These are phyloP conservation scores for Coemansia aciculifera DNA, from an alignment of 192 early-diverging fungal species.

Conservation along the genomic window DNA sequence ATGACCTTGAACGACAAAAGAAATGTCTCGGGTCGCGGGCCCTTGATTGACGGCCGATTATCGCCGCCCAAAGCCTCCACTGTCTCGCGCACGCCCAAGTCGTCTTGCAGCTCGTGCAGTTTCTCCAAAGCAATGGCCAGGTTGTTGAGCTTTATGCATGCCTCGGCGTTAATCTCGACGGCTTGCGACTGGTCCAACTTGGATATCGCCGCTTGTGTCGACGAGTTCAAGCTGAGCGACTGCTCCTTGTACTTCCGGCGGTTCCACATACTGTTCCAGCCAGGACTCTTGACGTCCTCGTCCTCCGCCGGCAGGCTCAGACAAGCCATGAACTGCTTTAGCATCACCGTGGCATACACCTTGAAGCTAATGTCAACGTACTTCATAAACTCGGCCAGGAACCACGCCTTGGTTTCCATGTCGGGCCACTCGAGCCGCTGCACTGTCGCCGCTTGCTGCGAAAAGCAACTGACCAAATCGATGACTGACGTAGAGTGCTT, in stretches of 20 bases:
- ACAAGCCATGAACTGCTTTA: slow-evolving; percentile 43
- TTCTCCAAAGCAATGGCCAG: slow-evolving; percentile 39
- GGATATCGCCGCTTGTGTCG: slow-evolving; percentile 37
- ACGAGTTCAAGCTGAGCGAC: slow-evolving; percentile 28
- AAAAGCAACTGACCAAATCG: slow-evolving; percentile 50
- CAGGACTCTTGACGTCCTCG: slow-evolving; percentile 20
- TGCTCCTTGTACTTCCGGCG: slow-evolving; percentile 55
- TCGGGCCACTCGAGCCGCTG: slow-evolving; percentile 53
- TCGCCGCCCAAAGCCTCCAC: slow-evolving; percentile 43
- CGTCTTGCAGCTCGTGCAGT: slow-evolving; percentile 49
- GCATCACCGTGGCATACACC: slow-evolving; percentile 48
- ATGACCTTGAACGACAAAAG: slow-evolving; percentile 72
- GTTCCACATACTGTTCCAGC: slow-evolving; percentile 49
- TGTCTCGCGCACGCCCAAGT: slow-evolving; percentile 38
- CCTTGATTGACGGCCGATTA: slow-evolving; percentile 36
- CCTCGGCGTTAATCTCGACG: slow-evolving; percentile 35
- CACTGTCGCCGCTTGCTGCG: slow-evolving; percentile 45
- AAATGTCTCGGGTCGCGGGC: slow-evolving; percentile 25
- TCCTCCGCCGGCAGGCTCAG: slow-evolving; percentile 20
- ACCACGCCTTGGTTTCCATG: slow-evolving; percentile 40
- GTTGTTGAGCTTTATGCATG: slow-evolving; percentile 56
- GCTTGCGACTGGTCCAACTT: slow-evolving; percentile 44
- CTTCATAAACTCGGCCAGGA: slow-evolving; percentile 52
- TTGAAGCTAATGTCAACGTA: slow-evolving; percentile 41
- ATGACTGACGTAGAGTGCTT: slow-evolving; percentile 58